Base-by-base conservation (phyloP, 805 yeast genomes). In the Candida arabinofermentans region DNA sequence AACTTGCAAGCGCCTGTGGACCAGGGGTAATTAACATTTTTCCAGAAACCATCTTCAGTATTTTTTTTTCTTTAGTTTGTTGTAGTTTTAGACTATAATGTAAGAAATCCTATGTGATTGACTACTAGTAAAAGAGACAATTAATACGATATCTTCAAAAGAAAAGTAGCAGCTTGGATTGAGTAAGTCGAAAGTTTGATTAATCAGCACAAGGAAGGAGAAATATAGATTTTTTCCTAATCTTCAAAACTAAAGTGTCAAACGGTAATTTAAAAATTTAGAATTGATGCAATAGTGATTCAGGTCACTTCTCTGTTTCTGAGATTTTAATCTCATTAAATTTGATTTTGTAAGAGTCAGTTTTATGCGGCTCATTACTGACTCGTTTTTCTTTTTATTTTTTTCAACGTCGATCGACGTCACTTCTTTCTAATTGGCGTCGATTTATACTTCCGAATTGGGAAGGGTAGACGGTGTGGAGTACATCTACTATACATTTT, bases 1-100 rank as follows among this genome's bases (percentile, higher is more conserved):
- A 91, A 38, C 77, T 76, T 39, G 98, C 90, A 60, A 89, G 72
- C 48, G 96, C 97, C 58, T 75, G 77, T 37, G 96, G 95, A 44
- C 99, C 99, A 35, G 96, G 83, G 51, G 88, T 71, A 46, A 77
- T 66, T 53, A 75, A 61, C 69, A 75, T 56, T 30, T 51, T 47
- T 14, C 49, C 51, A 17, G 48, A 33, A 41, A 37, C 27, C 49
- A 44, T 48, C 19, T 27, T 41, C n/a, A 17, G 27, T 4, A 18
- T 23, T 17, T 14, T 18, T 8, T 13, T 22, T 33, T 17, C 17
- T 12, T 8, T 33, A 13, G 4, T 13, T 19, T 13, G 14, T 21
- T 33, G 10, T 21, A 19, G n/a, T 14, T 6, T 13, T 5, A 16
- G 12, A 9, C 21, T 22, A 24, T 6, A 5, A 21, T 21, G 12